These are phyloP conservation scores for Penicillium longicatenatum DNA, from an alignment of 495 filamentous ascomycete genomes.

Conservation along the genomic window DNA sequence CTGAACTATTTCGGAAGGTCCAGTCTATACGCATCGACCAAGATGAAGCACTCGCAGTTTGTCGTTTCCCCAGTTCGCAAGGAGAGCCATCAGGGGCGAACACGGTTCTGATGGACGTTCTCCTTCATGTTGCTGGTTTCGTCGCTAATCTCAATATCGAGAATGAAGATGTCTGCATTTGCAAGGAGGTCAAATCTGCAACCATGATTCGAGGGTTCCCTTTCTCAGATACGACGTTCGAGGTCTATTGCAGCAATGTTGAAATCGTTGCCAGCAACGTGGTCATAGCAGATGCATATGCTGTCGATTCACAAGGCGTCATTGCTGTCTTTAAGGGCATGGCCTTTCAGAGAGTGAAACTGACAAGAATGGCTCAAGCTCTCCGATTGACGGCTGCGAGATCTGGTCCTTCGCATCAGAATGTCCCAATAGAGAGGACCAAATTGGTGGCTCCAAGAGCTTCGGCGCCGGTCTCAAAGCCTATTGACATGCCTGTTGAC, in stretches of 20 bases:
- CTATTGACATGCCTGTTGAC: background rate
- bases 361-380: background rate
- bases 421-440: background rate
- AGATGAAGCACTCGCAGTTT: background rate
- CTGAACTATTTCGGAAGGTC: background rate
- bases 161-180: background rate
- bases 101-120: background rate
- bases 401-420: background rate
- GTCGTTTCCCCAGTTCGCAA: background rate
- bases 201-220: background rate
- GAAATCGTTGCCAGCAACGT: background rate
- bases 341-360: background rate
- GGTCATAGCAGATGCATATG: constrained; percentile 1
- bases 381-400: background rate
- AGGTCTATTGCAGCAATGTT: background rate
- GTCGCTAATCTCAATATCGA: background rate
- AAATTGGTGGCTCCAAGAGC: background rate
- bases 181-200: background rate
- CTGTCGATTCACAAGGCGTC: background rate
- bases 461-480: background rate
- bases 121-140: background rate
- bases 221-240: background rate
- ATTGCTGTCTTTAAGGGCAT: background rate
- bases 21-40: background rate
- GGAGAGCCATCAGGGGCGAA: background rate